Evolutionary conservation across 2,329 filamentous ascomycete genomes (phyloP), one percentile per base, ranked within the genome.

Genomic region (Fusarium sp.): DNA sequence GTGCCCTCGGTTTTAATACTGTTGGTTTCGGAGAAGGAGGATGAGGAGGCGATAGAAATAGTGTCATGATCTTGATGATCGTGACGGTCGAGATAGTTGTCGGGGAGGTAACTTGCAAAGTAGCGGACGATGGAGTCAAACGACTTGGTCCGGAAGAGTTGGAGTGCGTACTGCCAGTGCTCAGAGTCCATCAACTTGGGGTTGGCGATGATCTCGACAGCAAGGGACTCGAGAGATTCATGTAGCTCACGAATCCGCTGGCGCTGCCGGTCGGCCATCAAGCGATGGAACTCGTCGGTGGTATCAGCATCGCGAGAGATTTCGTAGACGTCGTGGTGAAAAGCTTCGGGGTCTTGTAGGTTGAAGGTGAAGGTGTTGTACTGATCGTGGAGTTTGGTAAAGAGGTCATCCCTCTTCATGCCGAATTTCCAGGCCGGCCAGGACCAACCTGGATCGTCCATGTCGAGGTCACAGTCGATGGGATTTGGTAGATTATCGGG

Each of bases 401-500:
- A 87, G 80, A 90, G 86, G 76, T 90, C 88, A 65, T 87, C 85
- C 78, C 85, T 85, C 84, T 88, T 89, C 85, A 90, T 86, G 77
- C 88, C 88, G 83, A 90, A 91, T 80, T 90, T 90, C 88, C 89
- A 91, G 75, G 86, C 85, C 49, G 89, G 89, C 89, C 89, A 91
- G 75, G 84, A 83, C 78, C 81, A 83, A 73, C 80, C 83, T 35
- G 84, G 85, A 64, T 90, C 88, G 81, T 90, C 88, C 89, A 91
- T 90, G 69, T 76, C 76, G 77, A 77, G 71, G 81, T 90, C 88
- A 89, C 90, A 90, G 71, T 75, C 71, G 74, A 68, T 67, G 53
- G 70, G 68, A 68, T 61, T 53, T 36, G 40, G 51, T 58, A 62
- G 33, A 69, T 58, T 65, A 64, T 75, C 17, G 64, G 66, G 44